Evolutionary conservation across 2,329 filamentous ascomycete genomes (phyloP).

Genomic region (Stagonosporopsis tanaceti): DNA sequence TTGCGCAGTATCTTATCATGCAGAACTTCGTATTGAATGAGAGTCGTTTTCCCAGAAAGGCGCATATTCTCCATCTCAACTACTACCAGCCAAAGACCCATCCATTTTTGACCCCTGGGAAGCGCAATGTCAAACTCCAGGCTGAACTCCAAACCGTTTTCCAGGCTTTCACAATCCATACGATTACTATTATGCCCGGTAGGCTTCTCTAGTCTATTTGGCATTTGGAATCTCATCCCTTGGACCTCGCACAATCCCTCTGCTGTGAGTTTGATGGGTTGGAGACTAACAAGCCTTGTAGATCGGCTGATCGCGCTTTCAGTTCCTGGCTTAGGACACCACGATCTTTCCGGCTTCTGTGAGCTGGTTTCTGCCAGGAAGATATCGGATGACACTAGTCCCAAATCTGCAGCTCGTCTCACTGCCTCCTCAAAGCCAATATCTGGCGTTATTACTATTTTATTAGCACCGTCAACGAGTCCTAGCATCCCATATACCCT

Average conservation of each 20-base stretch:
- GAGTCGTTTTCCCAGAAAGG: too few relatives aligned
- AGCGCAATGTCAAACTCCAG: too few relatives aligned
- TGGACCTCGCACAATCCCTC: not conserved
- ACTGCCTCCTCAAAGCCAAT: not conserved
- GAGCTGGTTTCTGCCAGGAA: not conserved
- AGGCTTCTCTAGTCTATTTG: not conserved
- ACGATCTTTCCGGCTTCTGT: not conserved
- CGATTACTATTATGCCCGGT: too few relatives aligned
- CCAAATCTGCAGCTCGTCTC: not conserved
- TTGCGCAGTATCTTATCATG: too few relatives aligned
- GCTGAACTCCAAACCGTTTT: too few relatives aligned
- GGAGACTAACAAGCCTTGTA: too few relatives aligned
- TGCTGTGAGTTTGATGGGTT: not conserved
- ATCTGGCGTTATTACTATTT: not conserved
- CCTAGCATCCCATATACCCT: not conserved
- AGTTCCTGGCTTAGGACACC: not conserved
- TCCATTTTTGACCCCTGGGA: too few relatives aligned
- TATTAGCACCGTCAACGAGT: not conserved
- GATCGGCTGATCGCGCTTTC: too few relatives aligned
- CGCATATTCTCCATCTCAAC: too few relatives aligned
- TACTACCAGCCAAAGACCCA: too few relatives aligned
- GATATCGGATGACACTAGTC: not conserved
- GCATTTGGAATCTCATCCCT: not conserved
- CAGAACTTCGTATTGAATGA: too few relatives aligned
- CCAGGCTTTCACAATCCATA: too few relatives aligned